Evolutionary conservation across 2,329 filamentous ascomycete genomes (phyloP), one percentile per base, ranked within the genome.

Genomic region (Cladosporium sp.): DNA sequence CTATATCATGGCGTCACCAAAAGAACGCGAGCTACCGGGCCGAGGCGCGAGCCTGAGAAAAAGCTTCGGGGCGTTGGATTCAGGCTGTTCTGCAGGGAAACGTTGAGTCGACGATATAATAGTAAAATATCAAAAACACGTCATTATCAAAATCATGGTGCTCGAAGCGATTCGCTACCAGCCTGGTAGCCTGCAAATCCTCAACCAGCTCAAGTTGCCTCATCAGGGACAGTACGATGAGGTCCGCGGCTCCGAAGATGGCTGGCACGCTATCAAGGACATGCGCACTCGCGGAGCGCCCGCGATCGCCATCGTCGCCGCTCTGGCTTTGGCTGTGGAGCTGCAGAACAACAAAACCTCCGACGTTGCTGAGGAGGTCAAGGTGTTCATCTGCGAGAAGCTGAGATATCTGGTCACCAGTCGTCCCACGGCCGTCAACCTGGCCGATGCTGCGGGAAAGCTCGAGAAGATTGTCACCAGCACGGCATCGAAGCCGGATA

Each of bases 291-390:
- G 82, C 47, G 86, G 89, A 36, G 93, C 93, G 4, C 93, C 93
- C 0, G 93, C 93, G 40, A 99, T 99, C 68, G 93, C 93, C 39
- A 97, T 99, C 57, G 93, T 99, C n/a, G 93, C 93, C 18, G 88
- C 88, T 17, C 80, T 99, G 29, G 85, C 88, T 2, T 80, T 96
- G 30, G 91, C 90, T 1, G 88, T 96, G 7, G 92, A 97, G 68
- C 72, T 97, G 7, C 75, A 83, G 44, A 79, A 80, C 7, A 78
- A 60, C 13, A 75, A 74, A 57, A 59, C 77, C 5, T 72, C 80
- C 1, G 56, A 70, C 29, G 68, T 73, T 3, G 77, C 80, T 0
- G 82, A 86, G 42, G 79, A 86, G 43, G 80, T 91, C 39, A 70
- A 70, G 45, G 60, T 79, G 2, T 87, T 88, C 66, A 88, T 96